Evolutionary conservation across 164 flowering plant species (phyloP).

Genomic region (Aristolochia contorta): DNA sequence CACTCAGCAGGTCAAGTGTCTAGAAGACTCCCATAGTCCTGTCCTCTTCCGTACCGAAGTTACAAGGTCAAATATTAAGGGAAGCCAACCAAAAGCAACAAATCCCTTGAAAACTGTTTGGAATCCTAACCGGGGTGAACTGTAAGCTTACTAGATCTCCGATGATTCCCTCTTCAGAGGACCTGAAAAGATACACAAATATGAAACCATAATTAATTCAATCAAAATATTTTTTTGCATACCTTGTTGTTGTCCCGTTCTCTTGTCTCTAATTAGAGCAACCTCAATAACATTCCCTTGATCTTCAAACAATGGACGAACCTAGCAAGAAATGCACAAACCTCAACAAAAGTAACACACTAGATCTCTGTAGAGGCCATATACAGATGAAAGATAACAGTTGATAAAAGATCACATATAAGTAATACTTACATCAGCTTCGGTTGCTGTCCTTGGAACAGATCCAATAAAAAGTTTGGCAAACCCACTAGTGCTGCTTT

Average conservation of each 20-base stretch:
- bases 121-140: slow-evolving; percentile 55
- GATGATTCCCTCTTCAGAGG: slow-evolving; percentile 52
- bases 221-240: slow-evolving; percentile 20
- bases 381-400: not conserved
- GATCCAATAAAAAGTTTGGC: slow-evolving; percentile 95
- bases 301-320: slow-evolving; percentile 85
- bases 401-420: not conserved
- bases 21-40: slow-evolving; percentile 28
- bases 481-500: slow-evolving; percentile 39
- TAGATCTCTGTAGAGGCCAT: not conserved
- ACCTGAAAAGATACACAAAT: slow-evolving; percentile 58
- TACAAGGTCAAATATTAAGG: slow-evolving; percentile 21
- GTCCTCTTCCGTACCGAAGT: slow-evolving; percentile 48
- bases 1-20: slow-evolving; percentile 15
- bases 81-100: slow-evolving; percentile 44
- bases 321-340: slow-evolving; percentile 25
- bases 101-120: slow-evolving; percentile 31
- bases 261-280: slow-evolving; percentile 85
- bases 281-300: slow-evolving; percentile 93
- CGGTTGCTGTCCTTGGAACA: slow-evolving; percentile 85
- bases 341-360: not conserved
- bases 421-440: slow-evolving; percentile 65
- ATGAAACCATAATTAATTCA: slow-evolving; percentile 17
- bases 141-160: slow-evolving; percentile 52
- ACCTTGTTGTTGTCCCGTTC: slow-evolving; percentile 97